Base-by-base conservation (phyloP, 331 rosid species). In the Malus hybrid region DNA sequence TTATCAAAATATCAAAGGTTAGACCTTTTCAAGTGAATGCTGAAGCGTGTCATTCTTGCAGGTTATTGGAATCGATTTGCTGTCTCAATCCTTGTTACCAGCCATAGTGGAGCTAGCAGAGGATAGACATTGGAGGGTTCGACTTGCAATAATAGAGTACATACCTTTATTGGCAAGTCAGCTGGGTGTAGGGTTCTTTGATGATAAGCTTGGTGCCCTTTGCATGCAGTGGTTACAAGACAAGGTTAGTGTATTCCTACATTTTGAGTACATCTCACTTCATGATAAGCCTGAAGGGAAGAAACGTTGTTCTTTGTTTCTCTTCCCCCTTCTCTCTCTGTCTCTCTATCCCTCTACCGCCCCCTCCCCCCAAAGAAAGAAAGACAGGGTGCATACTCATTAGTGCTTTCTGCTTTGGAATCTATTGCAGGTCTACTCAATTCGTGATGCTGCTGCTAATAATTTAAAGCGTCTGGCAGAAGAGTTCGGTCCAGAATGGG, bases 151-250 rank as follows among this genome's bases (percentile, higher is more conserved):
- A 39, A 39, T 39, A 39, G 46, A 39, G 46, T 39, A 39, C 46
- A 93, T 93, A 78, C 98, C 98, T 59, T 82, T 93, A 71, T 78
- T 93, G 87, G 98, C 98, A 50, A 93, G 97, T 85, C 97, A 93
- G 67, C 83, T 93, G 81, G 98, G 98, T 74, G 96, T 93, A 67
- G 92, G 97, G 19, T 93, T 93, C 87, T 93, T 93, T 28, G 95
- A 93, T 61, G 98, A 93, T 80, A 93, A 93, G 88, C 93, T 93
- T 55, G 98, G 98, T 69, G 82, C 91, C 50, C 97, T 93, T 76
- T 93, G 98, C 91, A 93, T 91, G 98, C 98, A 93, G 78, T 93
- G 98, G 98, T 83, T 93, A 70, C 93, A 91, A 86, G 98, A 93
- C 75, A 93, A 93, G 98, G 98, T 91, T 66, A 78, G 90, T 78